Evolutionary conservation across 1,139 yeast species (phyloP), one percentile per base, ranked within the genome.

Genomic region (Kodamaea suecica): DNA sequence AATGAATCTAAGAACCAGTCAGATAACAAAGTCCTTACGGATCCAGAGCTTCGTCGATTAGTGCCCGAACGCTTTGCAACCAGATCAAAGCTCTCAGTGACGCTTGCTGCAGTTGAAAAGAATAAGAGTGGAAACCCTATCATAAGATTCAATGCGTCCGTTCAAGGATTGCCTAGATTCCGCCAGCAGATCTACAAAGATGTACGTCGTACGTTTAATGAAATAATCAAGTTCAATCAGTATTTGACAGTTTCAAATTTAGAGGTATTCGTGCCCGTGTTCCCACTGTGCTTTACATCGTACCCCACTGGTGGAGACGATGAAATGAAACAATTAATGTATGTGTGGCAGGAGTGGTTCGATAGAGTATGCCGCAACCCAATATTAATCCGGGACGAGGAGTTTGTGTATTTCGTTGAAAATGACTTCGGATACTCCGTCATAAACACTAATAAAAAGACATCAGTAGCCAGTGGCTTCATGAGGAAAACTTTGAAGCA

Each of bases 201-300:
- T 39, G 66, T 92, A 15, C 77, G 95, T 44, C 75, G 97, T 39
- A 83, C 96, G 0, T 85, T 77, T 51, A 73, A 73, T 41, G 99
- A 92, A 56, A 70, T 88, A 44, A 76, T 74, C 29, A 77, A 79
- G 47, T 78, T 94, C 51, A 86, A 85, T 61, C 80, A 79, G 49
- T 92, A 84, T 53, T 66, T 90, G 45, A 77, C 80, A 40, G 78
- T 82, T 15, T 84, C 95, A 27, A 84, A 87, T 49, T 80, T 94
- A 23, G 98, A 92, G 57, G 90, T 94, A 41, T 88, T 92, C 61
- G 92, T 94, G 4, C 97, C 98, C 0, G 80, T 94, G 2, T 66
- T 92, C 26, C 97, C 97, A 0, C 67, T 72, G 27, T 68, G 92
- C 1, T 69, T 66, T 4, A 84, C 95, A 0, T 74, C 92, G 11